Conservation (phyloP, 208 protist genomes). For the Phytomonas francai region DNA sequence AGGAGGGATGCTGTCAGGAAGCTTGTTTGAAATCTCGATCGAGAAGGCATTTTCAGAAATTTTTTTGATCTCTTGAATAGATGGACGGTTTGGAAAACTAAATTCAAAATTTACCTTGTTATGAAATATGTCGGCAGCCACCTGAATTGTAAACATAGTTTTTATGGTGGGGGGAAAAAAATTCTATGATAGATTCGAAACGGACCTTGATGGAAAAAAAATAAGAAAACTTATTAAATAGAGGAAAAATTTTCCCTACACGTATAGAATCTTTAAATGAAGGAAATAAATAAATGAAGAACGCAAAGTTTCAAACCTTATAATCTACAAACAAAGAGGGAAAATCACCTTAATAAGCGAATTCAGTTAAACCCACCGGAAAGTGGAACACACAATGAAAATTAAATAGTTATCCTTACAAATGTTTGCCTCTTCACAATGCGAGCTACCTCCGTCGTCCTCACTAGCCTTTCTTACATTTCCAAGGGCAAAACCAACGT, state of each 20-base stretch:
- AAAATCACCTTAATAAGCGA: conserved; percentile 6
- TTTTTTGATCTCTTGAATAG: conserved; percentile 60
- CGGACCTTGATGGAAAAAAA: conserved; percentile 4
- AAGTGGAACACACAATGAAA: conserved; percentile 6
- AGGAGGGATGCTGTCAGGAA: conserved; percentile 56
- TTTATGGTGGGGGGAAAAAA: neutral
- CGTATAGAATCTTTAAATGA: conserved; percentile 4
- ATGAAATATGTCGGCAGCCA: conserved; percentile 84
- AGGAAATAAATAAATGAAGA: conserved; percentile 11
- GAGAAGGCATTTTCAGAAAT: conserved; percentile 60
- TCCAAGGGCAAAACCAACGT: conserved; percentile 29
- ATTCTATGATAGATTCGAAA: neutral
- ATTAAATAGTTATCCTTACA: conserved; percentile 6
- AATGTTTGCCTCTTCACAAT: conserved; percentile 17
- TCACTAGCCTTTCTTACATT: neutral
- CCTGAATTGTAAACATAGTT: conserved; percentile 76
- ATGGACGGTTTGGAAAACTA: conserved; percentile 61
- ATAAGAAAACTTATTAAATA: neutral
- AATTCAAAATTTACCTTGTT: conserved; percentile 90
- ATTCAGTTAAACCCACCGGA: neutral
- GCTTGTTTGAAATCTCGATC: conserved; percentile 63
- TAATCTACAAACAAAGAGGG: conserved; percentile 6
- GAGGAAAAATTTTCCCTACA: neutral
- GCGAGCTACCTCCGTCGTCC: neutral
- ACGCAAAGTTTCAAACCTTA: neutral